phyloP scores from a whole-genome alignment of 345 rosid genomes.

The Eutrema yunnanense region DNA sequence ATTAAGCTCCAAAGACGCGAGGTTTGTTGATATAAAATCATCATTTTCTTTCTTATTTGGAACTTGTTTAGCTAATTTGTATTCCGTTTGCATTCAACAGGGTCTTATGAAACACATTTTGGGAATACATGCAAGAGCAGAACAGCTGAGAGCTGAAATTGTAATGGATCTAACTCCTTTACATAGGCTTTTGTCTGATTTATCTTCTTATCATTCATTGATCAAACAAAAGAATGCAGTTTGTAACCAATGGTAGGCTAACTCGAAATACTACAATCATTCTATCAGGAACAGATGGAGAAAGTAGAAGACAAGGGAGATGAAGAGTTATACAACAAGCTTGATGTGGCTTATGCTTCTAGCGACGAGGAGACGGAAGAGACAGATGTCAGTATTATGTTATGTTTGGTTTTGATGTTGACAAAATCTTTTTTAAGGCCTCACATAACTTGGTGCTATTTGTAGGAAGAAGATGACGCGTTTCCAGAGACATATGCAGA shows the following conservation, averaged over 20 bases:
- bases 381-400: slow-evolving; percentile 4
- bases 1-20: slow-evolving; percentile 89
- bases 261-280: not conserved
- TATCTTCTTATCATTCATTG: not conserved
- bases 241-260: not conserved
- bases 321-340: slow-evolving; percentile 50
- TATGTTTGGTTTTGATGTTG: not conserved
- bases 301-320: slow-evolving; percentile 50
- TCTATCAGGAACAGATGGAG: slow-evolving; percentile 57
- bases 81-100: slow-evolving; percentile 44
- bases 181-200: not conserved
- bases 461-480: slow-evolving; percentile 45
- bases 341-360: slow-evolving; percentile 60
- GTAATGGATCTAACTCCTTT: slow-evolving; percentile 35
- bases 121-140: slow-evolving; percentile 48
- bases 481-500: slow-evolving; percentile 36
- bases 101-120: slow-evolving; percentile 64
- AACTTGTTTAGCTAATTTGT: slow-evolving; percentile 7
- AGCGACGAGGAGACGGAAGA: slow-evolving; percentile 56
- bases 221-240: not conserved
- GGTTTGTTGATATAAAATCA: slow-evolving; percentile 30
- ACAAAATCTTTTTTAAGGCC: not conserved
- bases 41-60: not conserved
- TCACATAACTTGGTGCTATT: slow-evolving; percentile 4
- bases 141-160: slow-evolving; percentile 64